These are phyloP conservation scores for Fusarium fujikuroi DNA, from an alignment of 2,329 filamentous ascomycete genomes.

Conservation along the genomic window DNA sequence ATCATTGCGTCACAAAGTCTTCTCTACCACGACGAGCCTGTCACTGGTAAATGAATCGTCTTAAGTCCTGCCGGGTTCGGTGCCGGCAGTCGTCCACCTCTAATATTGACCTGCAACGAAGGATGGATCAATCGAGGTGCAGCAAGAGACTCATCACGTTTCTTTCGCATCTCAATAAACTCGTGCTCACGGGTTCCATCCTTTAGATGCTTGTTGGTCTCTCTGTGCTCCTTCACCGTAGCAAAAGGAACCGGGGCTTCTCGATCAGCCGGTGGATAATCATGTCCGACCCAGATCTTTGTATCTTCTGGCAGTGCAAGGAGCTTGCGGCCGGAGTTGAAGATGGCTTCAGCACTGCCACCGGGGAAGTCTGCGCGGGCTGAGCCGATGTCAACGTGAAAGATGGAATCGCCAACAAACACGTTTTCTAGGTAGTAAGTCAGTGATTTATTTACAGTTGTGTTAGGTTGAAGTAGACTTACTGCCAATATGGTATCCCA, in stretches of 20 bases:
- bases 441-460: fast-evolving
- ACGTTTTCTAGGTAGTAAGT: constrained; percentile 50
- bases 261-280: constrained; percentile 57
- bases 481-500: constrained; percentile 67
- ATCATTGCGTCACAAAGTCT: fast-evolving
- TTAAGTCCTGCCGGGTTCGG: constrained; percentile 45
- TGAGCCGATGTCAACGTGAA: constrained; percentile 62
- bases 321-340: constrained; percentile 54
- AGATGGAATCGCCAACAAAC: constrained; percentile 65
- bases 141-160: constrained; percentile 56
- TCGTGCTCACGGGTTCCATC: constrained; percentile 54
- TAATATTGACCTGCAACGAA: constrained; percentile 63
- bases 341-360: constrained; percentile 58
- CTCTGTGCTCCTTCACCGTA: constrained; percentile 59
- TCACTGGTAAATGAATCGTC: constrained; percentile 51
- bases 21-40: not conserved
- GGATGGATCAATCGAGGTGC: constrained; percentile 61
- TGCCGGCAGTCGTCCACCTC: constrained; percentile 57
- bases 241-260: constrained; percentile 52
- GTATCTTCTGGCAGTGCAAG: constrained; percentile 55
- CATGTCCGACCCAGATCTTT: constrained; percentile 65
- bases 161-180: constrained; percentile 56
- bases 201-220: constrained; percentile 60
- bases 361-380: constrained; percentile 67
- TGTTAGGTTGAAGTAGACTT: not conserved